A percentile compares a stretch with the other conserved stretches of the same genome.
Conservation (phyloP, 768 basidiomycete genomes). For the Strobilomyces confusus region DNA sequence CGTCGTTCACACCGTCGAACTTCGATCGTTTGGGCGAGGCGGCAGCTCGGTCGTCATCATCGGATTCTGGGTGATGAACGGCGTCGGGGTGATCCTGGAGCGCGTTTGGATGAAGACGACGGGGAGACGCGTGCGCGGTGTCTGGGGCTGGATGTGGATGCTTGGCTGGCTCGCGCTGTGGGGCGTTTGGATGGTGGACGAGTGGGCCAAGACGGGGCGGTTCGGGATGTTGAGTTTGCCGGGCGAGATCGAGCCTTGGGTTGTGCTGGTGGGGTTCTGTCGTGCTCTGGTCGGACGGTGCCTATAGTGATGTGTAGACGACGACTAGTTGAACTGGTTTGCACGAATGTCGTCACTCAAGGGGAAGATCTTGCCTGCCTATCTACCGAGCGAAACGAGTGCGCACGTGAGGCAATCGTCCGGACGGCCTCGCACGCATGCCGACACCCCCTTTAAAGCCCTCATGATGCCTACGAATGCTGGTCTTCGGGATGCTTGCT, state of each 20-base stretch:
- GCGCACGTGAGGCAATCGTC: too few species aligned
- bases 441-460: too few species aligned
- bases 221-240: background rate
- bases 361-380: too few species aligned
- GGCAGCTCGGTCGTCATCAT: constrained; percentile 39
- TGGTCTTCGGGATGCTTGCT: too few species aligned
- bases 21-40: constrained; percentile 35
- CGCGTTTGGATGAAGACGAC: constrained; percentile 39
- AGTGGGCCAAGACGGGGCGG: constrained; percentile 17
- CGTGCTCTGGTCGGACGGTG: too few species aligned
- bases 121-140: constrained; percentile 43
- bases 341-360: too few species aligned
- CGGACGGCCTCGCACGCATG: too few species aligned
- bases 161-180: constrained; percentile 46
- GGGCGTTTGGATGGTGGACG: constrained; percentile 47
- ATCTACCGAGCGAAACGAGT: too few species aligned
- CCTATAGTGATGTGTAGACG: too few species aligned
- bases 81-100: constrained; percentile 50
- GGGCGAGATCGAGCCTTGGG: constrained; percentile 7
- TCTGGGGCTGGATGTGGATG: constrained; percentile 50
- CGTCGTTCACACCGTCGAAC: constrained; percentile 52
- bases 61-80: constrained; percentile 54
- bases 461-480: too few species aligned
- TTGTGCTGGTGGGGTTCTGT: constrained; percentile 26
- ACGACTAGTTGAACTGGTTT: too few species aligned